These are phyloP conservation scores for Talaromyces sp. DNA, from an alignment of 2,329 filamentous ascomycete species.

Conservation along the genomic window DNA sequence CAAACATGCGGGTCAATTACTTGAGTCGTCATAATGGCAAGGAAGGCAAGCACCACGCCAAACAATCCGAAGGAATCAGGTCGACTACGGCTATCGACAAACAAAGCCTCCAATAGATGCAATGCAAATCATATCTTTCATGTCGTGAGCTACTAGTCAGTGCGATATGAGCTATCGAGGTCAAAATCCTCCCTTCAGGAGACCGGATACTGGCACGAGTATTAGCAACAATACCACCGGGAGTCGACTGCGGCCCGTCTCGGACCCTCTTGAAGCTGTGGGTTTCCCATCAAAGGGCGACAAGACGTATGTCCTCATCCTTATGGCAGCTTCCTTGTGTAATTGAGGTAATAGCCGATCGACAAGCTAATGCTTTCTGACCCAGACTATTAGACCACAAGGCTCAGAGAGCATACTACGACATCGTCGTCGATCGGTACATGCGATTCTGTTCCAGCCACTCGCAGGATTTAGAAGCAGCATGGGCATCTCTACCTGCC, in stretches of 20 bases:
- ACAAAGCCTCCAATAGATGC: neutral
- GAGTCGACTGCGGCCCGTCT: conserved; percentile 64
- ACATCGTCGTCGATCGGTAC: conserved; percentile 82
- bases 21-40: neutral
- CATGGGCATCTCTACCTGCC: conserved; percentile 63
- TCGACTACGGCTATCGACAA: neutral
- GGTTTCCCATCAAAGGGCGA: conserved; percentile 91
- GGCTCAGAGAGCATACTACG: conserved; percentile 80
- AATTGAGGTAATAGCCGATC: neutral
- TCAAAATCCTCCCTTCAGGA: conserved; percentile 6
- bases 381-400: conserved; percentile 67
- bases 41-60: neutral
- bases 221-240: neutral
- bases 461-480: conserved; percentile 68
- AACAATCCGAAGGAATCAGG: neutral
- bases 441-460: conserved; percentile 81
- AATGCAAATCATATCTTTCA: neutral
- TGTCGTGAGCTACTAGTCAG: conserved; percentile 8
- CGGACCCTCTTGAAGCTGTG: conserved; percentile 63
- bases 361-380: conserved; percentile 14
- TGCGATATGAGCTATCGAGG: conserved; percentile 13
- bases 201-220: neutral
- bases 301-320: conserved; percentile 57
- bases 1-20: conserved; percentile 25
- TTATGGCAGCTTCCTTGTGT: neutral